A percentile compares a stretch with the other conserved stretches of the same genome.
phyloP scores from a whole-genome alignment of 2,329 filamentous ascomycete genomes.

The Phyllosticta citrichinensis region DNA sequence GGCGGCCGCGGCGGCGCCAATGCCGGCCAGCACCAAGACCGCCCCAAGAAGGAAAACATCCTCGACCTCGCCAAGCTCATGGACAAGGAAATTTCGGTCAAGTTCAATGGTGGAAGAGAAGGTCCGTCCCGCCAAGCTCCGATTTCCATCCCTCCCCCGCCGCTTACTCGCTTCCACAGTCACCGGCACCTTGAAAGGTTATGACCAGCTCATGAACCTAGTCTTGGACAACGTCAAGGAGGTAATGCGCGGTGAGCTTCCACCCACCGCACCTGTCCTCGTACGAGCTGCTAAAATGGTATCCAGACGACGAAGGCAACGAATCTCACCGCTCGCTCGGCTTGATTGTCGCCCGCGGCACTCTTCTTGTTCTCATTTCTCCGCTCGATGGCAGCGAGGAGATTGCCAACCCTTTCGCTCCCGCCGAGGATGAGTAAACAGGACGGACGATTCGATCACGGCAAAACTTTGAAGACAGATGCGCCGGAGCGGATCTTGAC shows the following conservation, averaged over 20 bases:
- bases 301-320: constrained; percentile 82
- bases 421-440: constrained; percentile 51
- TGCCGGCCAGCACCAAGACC: constrained; percentile 42
- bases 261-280: background rate
- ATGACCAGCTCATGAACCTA: constrained; percentile 95
- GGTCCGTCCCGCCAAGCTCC: constrained; percentile 43
- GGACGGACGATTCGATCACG: constrained; percentile 13
- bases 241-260: constrained; percentile 63
- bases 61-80: constrained; percentile 91
- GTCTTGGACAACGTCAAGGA: constrained; percentile 93
- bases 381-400: constrained; percentile 91
- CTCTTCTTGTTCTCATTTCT: constrained; percentile 83
- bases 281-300: background rate
- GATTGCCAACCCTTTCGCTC: constrained; percentile 86
- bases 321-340: constrained; percentile 71
- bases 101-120: constrained; percentile 91
- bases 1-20: constrained; percentile 13
- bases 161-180: constrained; percentile 43
- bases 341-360: constrained; percentile 79
- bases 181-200: constrained; percentile 82
- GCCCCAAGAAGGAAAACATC: constrained; percentile 97
- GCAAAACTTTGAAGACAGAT: background rate
- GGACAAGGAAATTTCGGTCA: constrained; percentile 91
- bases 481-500: background rate
- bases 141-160: constrained; percentile 7